phyloP scores from a whole-genome alignment of 805 yeast genomes.

The Candida ficus region DNA sequence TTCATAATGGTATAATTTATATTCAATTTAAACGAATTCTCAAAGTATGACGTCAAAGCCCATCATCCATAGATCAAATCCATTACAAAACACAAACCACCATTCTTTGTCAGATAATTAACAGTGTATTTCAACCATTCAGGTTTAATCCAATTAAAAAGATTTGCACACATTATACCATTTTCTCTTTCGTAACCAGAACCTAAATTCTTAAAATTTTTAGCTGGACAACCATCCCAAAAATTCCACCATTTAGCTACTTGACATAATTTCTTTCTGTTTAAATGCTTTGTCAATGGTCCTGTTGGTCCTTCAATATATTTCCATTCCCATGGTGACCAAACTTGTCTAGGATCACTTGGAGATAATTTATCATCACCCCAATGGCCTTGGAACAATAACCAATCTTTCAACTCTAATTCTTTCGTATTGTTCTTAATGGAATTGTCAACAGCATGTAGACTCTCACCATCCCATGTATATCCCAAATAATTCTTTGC shows the following conservation, averaged over 20 bases:
- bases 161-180: constrained; percentile 67
- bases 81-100: constrained; percentile 50
- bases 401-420: constrained; percentile 48
- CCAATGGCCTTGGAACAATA: constrained; percentile 81
- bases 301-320: constrained; percentile 94
- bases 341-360: constrained; percentile 72
- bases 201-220: constrained; percentile 72
- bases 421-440: constrained; percentile 28
- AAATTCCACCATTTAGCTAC: constrained; percentile 91
- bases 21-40: too few relatives aligned
- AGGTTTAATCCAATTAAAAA: constrained; percentile 51
- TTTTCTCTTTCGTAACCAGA: constrained; percentile 87
- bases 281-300: constrained; percentile 73
- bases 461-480: constrained; percentile 58
- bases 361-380: constrained; percentile 72
- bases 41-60: not conserved
- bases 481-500: constrained; percentile 75
- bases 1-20: too few relatives aligned
- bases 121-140: constrained; percentile 42
- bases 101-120: constrained; percentile 54
- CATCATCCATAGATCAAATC: constrained; percentile 43
- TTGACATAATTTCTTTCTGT: constrained; percentile 71
- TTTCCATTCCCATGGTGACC: constrained; percentile 86
- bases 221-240: constrained; percentile 74
- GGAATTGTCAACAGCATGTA: too few relatives aligned